These are phyloP conservation scores for Protomyces arabidopsidicola DNA, from an alignment of 1,139 yeast species.

Conservation along the genomic window DNA sequence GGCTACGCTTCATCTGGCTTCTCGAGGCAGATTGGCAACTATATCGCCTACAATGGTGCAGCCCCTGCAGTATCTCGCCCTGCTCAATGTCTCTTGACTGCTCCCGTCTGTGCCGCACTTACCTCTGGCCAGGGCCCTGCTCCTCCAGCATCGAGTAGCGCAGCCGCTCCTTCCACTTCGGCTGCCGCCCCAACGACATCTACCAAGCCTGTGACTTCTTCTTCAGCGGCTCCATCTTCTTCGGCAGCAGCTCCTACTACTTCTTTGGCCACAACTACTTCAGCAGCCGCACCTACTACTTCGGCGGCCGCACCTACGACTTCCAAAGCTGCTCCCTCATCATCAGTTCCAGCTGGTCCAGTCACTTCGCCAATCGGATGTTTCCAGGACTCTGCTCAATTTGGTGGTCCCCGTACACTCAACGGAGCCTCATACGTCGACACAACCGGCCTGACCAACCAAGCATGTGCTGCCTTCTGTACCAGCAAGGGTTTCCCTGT, in stretches of 20 bases:
- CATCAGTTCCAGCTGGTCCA: background rate
- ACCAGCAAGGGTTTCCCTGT: conserved; percentile 5
- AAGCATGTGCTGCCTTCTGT: conserved; percentile 14
- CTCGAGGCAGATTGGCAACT: background rate
- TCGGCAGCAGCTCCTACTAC: background rate
- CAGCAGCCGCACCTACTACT: background rate
- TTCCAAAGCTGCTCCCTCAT: background rate
- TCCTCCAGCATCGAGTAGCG: background rate
- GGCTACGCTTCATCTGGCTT: conserved; percentile 5
- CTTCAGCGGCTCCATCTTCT: background rate
- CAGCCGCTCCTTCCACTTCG: background rate
- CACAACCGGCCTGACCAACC: conserved; percentile 10
- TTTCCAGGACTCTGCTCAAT: background rate
- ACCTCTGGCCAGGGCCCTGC: background rate
- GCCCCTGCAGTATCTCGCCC: background rate
- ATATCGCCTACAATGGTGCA: background rate
- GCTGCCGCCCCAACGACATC: background rate
- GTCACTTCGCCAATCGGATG: background rate
- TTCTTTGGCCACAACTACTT: background rate
- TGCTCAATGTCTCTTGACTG: conserved; percentile 1
- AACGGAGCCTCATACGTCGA: conserved; percentile 9
- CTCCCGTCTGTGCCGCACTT: background rate
- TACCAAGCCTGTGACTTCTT: background rate
- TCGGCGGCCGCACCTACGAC: background rate
- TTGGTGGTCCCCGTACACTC: conserved; percentile 10